Conservation (phyloP, 805 yeast genomes). For the Sugiyamaella qingdaonensis region DNA sequence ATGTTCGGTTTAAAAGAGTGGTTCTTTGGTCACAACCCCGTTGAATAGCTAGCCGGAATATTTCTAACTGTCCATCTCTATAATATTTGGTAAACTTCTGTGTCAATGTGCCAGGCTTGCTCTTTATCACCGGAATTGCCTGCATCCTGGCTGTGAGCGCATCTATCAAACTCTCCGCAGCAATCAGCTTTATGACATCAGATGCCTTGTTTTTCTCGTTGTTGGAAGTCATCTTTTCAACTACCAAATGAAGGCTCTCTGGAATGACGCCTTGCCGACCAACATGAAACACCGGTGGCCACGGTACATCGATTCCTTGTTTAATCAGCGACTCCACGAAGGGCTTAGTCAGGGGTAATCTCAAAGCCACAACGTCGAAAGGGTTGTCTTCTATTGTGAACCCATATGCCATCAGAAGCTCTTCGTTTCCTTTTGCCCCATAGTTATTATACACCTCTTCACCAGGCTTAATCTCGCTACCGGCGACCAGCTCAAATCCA, state of each 20-base stretch:
- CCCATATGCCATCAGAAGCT: conserved; percentile 75
- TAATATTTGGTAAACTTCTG: conserved; percentile 8
- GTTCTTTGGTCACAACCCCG: not conserved
- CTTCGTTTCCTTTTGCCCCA: conserved; percentile 86
- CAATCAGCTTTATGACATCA: not conserved
- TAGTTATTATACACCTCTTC: conserved; percentile 71
- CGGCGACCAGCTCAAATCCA: conserved; percentile 26
- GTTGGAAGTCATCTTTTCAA: not conserved
- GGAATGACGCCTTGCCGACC: conserved; percentile 7
- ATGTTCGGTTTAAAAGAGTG: not conserved
- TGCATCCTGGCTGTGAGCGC: conserved; percentile 1
- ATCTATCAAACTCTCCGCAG: not conserved
- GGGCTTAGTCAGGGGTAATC: conserved; percentile 33
- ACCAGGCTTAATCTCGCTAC: conserved; percentile 32
- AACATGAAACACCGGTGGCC: conserved; percentile 5
- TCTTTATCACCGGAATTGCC: not conserved
- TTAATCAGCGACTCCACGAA: not conserved
- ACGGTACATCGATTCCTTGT: conserved; percentile 1
- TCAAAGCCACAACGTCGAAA: conserved; percentile 55
- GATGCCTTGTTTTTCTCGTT: conserved; percentile 1
- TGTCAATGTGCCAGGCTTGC: not conserved
- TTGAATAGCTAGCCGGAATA: conserved; percentile 6
- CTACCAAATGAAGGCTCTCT: not conserved
- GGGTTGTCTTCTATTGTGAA: conserved; percentile 57
- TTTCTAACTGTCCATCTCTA: conserved; percentile 7